Evolutionary conservation across 2,329 filamentous ascomycete genomes (phyloP), one percentile per base, ranked within the genome.

Genomic region (Penicillium nordicum): DNA sequence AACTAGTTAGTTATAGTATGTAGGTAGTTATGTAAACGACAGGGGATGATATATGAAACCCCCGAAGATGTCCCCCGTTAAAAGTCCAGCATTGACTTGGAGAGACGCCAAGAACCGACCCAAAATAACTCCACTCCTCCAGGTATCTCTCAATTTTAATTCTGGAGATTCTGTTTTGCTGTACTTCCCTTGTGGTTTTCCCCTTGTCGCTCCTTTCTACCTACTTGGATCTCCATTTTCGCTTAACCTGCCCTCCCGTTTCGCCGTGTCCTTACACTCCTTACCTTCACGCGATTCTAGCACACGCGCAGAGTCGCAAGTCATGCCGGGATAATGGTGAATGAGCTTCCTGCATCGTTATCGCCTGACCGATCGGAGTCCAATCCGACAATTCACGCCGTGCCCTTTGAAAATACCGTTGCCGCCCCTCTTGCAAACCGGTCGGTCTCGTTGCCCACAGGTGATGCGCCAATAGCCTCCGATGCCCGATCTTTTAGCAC

Each of bases 281-380:
- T 48, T 52, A 53, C n/a, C 40, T 36, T 45, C 40, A 50, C 46
- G 51, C 57, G 57, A 50, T 50, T 49, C 44, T 46, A 45, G 38
- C 38, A 53, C 43, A 55, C 50, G 50, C 41, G 50, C 23, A 36
- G 45, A 55, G 53, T 46, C 57, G 52, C 61, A 68, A 72, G 70
- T 61, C 69, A 73, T 73, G 70, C 66, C 61, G 66, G 68, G 64
- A 72, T 71, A 69, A 72, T 73, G 69, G 65, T 61, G 58, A 66
- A 70, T 57, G 64, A 63, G 59, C 58, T 63, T 62, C 61, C 66
- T 63, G 62, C 64, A 63, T 68, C 68, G 55, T 61, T 68, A 50
- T 57, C 61, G 42, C 59, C 67, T 47, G 57, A 53, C 57, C 55
- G 62, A 61, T 61, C 68, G 53, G 67, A 69, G 55, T 62, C 67